phyloP scores from a whole-genome alignment of 495 filamentous ascomycete species.

The Hapsidospora chrysogenum region DNA sequence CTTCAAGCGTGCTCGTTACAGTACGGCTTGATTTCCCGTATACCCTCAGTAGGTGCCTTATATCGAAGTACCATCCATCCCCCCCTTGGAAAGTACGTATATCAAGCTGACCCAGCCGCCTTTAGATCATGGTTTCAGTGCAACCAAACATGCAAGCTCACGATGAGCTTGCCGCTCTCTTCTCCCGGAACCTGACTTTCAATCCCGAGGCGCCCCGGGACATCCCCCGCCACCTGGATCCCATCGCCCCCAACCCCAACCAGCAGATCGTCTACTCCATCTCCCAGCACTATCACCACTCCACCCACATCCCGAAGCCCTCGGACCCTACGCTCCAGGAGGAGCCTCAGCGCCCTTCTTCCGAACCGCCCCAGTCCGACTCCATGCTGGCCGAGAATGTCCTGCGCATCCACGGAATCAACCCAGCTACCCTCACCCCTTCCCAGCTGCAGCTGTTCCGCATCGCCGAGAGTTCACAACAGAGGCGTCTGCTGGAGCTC shows the following conservation, averaged over 20 bases:
- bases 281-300: constrained; percentile 63
- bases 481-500: constrained; percentile 43
- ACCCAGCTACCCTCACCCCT: constrained; percentile 33
- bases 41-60: no score
- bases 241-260: constrained; percentile 6
- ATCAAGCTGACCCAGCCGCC: not conserved
- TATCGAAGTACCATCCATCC: no score
- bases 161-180: constrained; percentile 52
- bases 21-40: no score
- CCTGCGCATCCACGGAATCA: constrained; percentile 33
- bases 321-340: constrained; percentile 7
- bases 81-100: no score
- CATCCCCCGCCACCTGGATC: constrained; percentile 4
- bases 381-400: constrained; percentile 24
- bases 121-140: constrained; percentile 13
- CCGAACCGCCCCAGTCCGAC: constrained; percentile 28
- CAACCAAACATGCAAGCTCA: constrained; percentile 31
- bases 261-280: constrained; percentile 43
- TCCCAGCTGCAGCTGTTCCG: constrained; percentile 46
- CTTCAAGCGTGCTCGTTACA: no score
- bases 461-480: constrained; percentile 38
- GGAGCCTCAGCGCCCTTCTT: constrained; percentile 24
- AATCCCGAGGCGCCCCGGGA: constrained; percentile 15
- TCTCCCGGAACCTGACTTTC: constrained; percentile 47
- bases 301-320: constrained; percentile 30